A percentile compares a stretch with the other conserved stretches of the same genome.
Evolutionary conservation across 352 stramenopile genomes (phyloP).

Genomic region (Blastocystis sp.): DNA sequence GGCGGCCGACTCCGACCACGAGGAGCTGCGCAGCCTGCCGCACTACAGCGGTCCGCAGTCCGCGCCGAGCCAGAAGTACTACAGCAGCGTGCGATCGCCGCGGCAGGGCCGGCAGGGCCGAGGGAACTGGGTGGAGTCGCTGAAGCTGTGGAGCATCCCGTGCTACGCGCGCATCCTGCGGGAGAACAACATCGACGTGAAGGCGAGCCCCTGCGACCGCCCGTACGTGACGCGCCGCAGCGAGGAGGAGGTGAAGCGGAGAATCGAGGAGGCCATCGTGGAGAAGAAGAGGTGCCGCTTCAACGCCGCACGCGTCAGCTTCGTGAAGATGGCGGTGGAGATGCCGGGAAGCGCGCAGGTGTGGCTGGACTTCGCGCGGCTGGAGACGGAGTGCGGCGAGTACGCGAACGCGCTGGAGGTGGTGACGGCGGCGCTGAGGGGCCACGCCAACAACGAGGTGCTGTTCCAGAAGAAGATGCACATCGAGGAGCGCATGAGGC

Average conservation of each 20-base stretch:
- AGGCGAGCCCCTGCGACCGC: neutral
- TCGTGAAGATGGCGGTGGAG: constrained; percentile 45
- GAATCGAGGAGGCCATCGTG: constrained; percentile 32
- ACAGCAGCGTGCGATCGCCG: too few relatives aligned
- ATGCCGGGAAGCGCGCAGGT: constrained; percentile 73
- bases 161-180: constrained; percentile 4
- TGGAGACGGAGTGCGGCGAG: constrained; percentile 83
- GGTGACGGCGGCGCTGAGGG: constrained; percentile 76
- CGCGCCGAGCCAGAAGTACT: too few relatives aligned
- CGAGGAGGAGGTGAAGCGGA: constrained; percentile 5
- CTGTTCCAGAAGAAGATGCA: constrained; percentile 79
- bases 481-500: constrained; percentile 78
- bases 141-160: neutral
- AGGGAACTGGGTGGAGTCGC: neutral
- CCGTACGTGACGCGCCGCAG: neutral
- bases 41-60: too few relatives aligned
- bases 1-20: too few relatives aligned
- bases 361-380: constrained; percentile 83
- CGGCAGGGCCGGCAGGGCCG: too few relatives aligned
- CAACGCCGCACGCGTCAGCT: neutral
- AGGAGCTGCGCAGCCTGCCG: too few relatives aligned
- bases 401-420: constrained; percentile 77
- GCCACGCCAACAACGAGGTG: constrained; percentile 78
- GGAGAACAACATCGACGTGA: neutral
- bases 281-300: constrained; percentile 63